Conservation (phyloP, 75 land plant genomes). For the Sequoia sempervirens region DNA sequence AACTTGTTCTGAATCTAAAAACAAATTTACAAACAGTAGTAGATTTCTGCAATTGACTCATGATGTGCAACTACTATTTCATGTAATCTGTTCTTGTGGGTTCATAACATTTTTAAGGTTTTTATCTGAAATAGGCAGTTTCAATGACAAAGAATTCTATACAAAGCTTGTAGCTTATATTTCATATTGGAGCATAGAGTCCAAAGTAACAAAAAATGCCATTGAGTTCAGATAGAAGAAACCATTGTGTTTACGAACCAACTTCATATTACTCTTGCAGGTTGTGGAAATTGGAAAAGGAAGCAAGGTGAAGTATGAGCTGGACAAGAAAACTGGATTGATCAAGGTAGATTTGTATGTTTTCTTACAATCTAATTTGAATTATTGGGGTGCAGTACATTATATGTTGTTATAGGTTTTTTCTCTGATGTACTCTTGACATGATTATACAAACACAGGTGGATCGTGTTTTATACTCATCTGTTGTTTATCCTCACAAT, state of each 20-base stretch:
- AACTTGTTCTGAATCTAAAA: not conserved
- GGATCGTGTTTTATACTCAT: slow-evolving; percentile 49
- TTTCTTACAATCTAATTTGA: not conserved
- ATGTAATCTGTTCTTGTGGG: not conserved
- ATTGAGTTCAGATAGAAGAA: not conserved
- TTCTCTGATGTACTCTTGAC: not conserved
- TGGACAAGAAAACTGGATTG: slow-evolving; percentile 53
- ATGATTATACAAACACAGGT: slow-evolving; percentile 19
- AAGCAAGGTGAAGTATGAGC: slow-evolving; percentile 54
- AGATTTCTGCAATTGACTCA: not conserved
- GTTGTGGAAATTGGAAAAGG: slow-evolving; percentile 56
- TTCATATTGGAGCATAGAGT: not conserved
- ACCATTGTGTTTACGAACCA: not conserved
- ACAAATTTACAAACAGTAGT: not conserved
- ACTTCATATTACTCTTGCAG: slow-evolving; percentile 8
- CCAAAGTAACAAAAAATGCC: not conserved
- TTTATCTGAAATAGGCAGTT: not conserved
- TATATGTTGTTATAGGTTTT: not conserved
- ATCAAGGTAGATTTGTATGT: slow-evolving; percentile 34
- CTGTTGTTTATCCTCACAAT: slow-evolving; percentile 58
- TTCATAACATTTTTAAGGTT: not conserved
- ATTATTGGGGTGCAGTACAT: not conserved
- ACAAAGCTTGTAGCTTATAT: not conserved
- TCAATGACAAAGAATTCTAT: not conserved
- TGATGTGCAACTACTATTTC: not conserved